Percentiles rank a stretch among this genome's conserved stretches.
These are phyloP conservation scores for Mucor sp. DNA, from an alignment of 371 early-diverging fungal genomes.

Conservation along the genomic window DNA sequence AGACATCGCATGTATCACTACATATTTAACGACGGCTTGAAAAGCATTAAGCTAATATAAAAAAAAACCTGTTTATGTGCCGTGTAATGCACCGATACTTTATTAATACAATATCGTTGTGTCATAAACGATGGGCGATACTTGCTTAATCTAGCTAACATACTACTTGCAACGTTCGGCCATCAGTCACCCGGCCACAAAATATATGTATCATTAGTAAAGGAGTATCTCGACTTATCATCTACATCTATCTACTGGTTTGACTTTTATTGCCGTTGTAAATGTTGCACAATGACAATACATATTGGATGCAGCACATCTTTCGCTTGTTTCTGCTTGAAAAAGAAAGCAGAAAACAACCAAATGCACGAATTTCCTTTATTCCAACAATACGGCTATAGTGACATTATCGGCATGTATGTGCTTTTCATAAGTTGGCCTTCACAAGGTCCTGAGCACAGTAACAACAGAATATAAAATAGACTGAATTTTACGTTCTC, in stretches of 20 bases:
- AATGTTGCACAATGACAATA: background rate
- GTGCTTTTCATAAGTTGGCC: too few species aligned
- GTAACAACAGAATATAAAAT: too few species aligned
- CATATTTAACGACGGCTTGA: background rate
- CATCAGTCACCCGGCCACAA: too few species aligned
- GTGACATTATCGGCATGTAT: too few species aligned
- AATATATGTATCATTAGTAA: too few species aligned
- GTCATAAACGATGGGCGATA: background rate
- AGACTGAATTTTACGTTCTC: too few species aligned
- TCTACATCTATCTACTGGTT: background rate
- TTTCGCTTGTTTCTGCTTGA: background rate
- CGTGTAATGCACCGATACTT: background rate
- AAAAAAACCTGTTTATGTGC: background rate
- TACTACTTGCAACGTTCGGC: too few species aligned
- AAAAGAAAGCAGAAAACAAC: background rate
- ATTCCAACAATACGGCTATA: too few species aligned
- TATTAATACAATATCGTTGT: background rate
- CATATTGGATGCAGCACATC: background rate
- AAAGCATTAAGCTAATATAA: background rate
- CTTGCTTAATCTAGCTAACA: background rate
- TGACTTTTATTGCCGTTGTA: background rate
- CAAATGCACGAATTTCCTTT: background rate
- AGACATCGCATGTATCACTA: background rate
- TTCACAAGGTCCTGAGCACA: too few species aligned
- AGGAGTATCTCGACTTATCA: background rate